Conservation (phyloP, 1,284 basidiomycete genomes). For the Microstroma glucosiphilum region DNA sequence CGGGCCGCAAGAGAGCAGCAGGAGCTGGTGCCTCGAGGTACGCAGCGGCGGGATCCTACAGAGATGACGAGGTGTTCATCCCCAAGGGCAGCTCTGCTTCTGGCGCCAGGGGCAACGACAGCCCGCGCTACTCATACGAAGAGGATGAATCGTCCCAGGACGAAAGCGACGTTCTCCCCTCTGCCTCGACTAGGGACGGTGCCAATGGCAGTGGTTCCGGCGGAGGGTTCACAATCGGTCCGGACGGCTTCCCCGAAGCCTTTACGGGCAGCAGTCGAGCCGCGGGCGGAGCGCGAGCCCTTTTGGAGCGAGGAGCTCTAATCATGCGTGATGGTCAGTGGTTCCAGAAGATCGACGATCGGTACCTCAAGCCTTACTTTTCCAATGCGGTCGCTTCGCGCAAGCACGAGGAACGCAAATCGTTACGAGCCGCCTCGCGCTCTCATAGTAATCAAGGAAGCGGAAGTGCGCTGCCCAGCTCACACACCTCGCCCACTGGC, state of each 20-base stretch:
- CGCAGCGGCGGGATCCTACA: neutral
- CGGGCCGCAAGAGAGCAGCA: neutral
- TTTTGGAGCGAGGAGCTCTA: conserved; percentile 41
- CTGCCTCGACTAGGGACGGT: neutral
- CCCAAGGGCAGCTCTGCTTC: neutral
- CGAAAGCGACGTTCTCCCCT: conserved; percentile 12
- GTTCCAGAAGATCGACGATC: conserved; percentile 92
- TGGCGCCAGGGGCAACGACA: neutral
- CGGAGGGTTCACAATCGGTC: neutral
- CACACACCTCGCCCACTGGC: neutral
- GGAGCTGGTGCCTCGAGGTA: neutral
- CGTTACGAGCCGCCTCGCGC: conserved; percentile 6
- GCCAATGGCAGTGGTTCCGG: neutral
- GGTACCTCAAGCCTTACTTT: conserved; percentile 88
- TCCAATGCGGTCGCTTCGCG: conserved; percentile 62
- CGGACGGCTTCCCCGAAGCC: conserved; percentile 4
- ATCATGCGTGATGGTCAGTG: conserved; percentile 64
- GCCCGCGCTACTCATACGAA: neutral
- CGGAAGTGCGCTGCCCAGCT: neutral
- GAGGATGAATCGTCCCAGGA: neutral
- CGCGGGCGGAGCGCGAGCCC: conserved; percentile 9
- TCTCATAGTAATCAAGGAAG: neutral
- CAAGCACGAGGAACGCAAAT: conserved; percentile 47
- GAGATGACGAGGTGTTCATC: neutral
- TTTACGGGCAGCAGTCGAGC: conserved; percentile 13